Evolutionary conservation across 2,329 filamentous ascomycete genomes (phyloP).

Genomic region (Didymella segeticola): DNA sequence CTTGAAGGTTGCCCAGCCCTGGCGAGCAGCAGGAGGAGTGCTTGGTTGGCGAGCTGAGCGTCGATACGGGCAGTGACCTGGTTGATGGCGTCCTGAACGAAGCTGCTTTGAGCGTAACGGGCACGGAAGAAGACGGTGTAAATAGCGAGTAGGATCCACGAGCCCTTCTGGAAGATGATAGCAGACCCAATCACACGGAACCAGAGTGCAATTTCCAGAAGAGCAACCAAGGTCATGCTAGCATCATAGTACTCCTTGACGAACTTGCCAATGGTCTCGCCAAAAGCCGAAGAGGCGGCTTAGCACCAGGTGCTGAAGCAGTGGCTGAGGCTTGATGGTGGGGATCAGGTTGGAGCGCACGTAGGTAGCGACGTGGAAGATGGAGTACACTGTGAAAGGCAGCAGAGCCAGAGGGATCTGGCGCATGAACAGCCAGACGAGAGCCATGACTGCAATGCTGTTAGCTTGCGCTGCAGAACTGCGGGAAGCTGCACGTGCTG

Average conservation of each 20-base stretch:
- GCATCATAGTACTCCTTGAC: constrained; percentile 98
- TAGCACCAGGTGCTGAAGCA: constrained; percentile 60
- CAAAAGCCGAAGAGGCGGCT: constrained; percentile 67
- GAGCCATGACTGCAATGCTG: constrained; percentile 74
- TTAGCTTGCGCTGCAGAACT: constrained; percentile 26
- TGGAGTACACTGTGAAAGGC: constrained; percentile 93
- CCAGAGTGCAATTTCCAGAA: constrained; percentile 88
- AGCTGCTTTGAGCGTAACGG: constrained; percentile 86
- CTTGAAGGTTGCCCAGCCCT: constrained; percentile 85
- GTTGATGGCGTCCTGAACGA: constrained; percentile 84
- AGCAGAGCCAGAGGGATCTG: constrained; percentile 90
- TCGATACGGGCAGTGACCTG: constrained; percentile 78
- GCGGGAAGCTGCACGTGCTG: neutral
- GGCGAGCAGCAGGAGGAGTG: constrained; percentile 78
- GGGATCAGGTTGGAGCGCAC: constrained; percentile 92
- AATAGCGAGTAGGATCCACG: constrained; percentile 83
- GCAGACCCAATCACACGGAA: constrained; percentile 81
- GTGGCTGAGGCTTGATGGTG: constrained; percentile 74
- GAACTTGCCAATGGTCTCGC: constrained; percentile 86
- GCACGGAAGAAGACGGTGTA: constrained; percentile 95
- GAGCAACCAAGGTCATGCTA: constrained; percentile 91
- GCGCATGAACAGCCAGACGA: constrained; percentile 91
- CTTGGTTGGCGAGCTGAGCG: constrained; percentile 83
- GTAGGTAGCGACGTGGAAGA: constrained; percentile 99
- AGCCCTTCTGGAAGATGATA: constrained; percentile 86